Base-by-base conservation (phyloP, 1,139 yeast genomes). In the Lodderomyces elongisporus region DNA sequence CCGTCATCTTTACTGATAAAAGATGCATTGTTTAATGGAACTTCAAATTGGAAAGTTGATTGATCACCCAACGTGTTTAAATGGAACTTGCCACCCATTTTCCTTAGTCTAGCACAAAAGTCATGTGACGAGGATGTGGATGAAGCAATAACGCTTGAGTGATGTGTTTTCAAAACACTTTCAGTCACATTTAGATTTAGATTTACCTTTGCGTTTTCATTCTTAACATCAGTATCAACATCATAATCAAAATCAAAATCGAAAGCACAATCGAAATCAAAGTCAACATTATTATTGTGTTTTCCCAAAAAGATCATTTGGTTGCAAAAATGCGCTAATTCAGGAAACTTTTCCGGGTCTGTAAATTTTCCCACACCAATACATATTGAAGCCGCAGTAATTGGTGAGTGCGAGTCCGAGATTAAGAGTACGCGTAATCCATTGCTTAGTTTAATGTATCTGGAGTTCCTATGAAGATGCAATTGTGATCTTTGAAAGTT, bases 271-370 rank as follows among this genome's bases (percentile, higher is more conserved):
- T n/a, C n/a, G n/a, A n/a, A n/a, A n/a, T n/a, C n/a, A n/a, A n/a
- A n/a, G n/a, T n/a, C n/a, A n/a, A n/a, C n/a, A n/a, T n/a, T n/a
- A n/a, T n/a, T n/a, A n/a, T n/a, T n/a, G n/a, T n/a, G n/a, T n/a
- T n/a, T 25, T 1, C 85, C 84, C 31, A 72, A 62, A 33, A 78
- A 67, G 1, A 82, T 43, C 70, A 77, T 65, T 51, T 83, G 91
- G 41, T 83, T 91, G 49, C 87, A 79, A 28, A 82, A 61, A 56
- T 83, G 93, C 0, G 91, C 89, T 25, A 82, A 44, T 0, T 91
- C 91, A 0, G 70, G 70, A 1, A 69, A 34, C 2, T 61, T 58
- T 3, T 56, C 59, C 1, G 84, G 81, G 44, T 83, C 89, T 33
- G 70, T 62, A 46, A 72, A 73, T 1, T 87, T 77, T 1, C 91